Base-by-base conservation (phyloP, 2,329 filamentous ascomycete genomes). In the Aquanectria penicillioides region DNA sequence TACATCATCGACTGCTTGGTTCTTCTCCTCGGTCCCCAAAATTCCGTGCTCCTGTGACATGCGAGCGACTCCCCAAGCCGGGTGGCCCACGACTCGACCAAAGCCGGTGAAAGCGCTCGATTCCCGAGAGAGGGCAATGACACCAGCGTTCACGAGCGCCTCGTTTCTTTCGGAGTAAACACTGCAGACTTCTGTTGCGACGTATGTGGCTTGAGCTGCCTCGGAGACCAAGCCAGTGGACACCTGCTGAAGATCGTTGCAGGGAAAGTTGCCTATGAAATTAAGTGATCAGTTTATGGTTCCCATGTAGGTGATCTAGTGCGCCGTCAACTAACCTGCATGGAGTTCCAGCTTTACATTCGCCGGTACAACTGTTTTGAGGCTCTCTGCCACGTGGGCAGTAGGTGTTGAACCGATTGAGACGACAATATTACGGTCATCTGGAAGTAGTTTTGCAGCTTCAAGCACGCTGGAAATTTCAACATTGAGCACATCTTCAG, bases 31-130 rank as follows among this genome's bases (percentile, higher is more conserved):
- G 34, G 63, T 63, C 13, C 65, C 70, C 34, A 77, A 44, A 41
- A 77, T 77, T 2, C 75, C 75, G 56, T 77, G 75, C 44, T 77
- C 75, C 64, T 77, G 75, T 8, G 74, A 73, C 51, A 77, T 64
- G 15, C 75, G 71, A 8, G 71, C 68, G 22, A 78, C 69, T 48
- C 62, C 62, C 75, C 75, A 78, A 17, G 57, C 61, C 0, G 65
- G 62, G 29, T 65, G 63, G 23, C 68, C 67, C 17, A 70, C 70
- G 2, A 73, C 69, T 25, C 65, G 64, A 18, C 74, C 69, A 46
- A 73, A 74, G 9, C 75, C 72, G 18, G 67, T 47, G 28, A 62
- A 69, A 7, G 59, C 67, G 20, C 73, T 73, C 8, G 69, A 64
- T 59, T 77, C 75, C 7, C 73, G 74, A 10, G 74, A 74, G 12